Evolutionary conservation across 805 yeast genomes (phyloP).

Genomic region (Candida loeiensis): DNA sequence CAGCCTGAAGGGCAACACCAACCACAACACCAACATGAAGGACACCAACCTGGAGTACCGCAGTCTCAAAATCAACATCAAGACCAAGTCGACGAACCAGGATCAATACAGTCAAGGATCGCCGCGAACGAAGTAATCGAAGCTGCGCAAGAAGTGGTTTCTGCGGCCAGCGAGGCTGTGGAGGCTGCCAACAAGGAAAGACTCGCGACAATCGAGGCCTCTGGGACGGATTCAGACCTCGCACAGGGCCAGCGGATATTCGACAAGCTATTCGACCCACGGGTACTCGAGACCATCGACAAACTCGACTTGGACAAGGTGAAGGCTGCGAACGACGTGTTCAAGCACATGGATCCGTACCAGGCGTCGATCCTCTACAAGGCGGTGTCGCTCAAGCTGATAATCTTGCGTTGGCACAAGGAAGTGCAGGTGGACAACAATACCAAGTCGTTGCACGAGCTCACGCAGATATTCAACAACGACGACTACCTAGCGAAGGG

Average conservation of each 20-base stretch:
- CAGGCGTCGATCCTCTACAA: conserved; percentile 23
- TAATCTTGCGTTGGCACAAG: conserved; percentile 23
- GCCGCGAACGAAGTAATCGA: conserved; percentile 1
- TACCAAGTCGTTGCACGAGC: conserved; percentile 21
- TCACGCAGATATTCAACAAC: conserved; percentile 14
- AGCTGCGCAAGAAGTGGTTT: conserved; percentile 1
- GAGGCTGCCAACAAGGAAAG: not conserved
- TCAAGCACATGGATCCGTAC: conserved; percentile 9
- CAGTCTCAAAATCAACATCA: too few relatives aligned
- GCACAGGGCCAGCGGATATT: conserved; percentile 9
- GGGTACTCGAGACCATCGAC: conserved; percentile 25
- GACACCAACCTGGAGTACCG: too few relatives aligned
- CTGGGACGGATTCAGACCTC: too few relatives aligned
- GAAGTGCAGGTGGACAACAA: conserved; percentile 24
- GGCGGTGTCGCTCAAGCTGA: conserved; percentile 24
- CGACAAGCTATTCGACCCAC: conserved; percentile 26
- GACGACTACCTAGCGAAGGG: conserved; percentile 22
- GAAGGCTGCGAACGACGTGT: conserved; percentile 15
- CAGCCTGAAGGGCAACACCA: too few relatives aligned
- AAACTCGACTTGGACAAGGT: conserved; percentile 24
- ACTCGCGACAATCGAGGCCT: too few relatives aligned
- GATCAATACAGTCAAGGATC: conserved; percentile 1
- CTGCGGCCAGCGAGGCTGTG: not conserved
- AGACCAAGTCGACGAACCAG: too few relatives aligned
- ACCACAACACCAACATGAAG: too few relatives aligned